phyloP scores from a whole-genome alignment of 768 basidiomycete species.

The Calvatia gigantea region DNA sequence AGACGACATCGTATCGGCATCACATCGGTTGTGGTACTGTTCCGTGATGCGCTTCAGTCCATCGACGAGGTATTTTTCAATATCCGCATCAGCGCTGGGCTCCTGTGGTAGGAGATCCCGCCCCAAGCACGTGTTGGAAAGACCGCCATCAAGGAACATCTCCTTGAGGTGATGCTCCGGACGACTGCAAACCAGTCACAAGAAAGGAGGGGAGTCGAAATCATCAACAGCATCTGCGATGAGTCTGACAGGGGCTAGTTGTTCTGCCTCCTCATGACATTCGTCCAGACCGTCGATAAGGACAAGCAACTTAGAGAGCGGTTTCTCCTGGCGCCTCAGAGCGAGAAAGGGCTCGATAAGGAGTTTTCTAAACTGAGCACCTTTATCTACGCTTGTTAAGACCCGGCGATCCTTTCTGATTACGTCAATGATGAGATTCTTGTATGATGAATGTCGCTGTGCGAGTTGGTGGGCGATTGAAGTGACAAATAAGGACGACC shows the following conservation, averaged over 20 bases:
- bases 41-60: neutral
- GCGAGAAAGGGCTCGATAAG: conserved; percentile 2
- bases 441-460: too few relatives aligned
- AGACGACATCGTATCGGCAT: neutral
- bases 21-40: neutral
- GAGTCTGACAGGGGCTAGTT: neutral
- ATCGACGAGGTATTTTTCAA: neutral
- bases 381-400: too few relatives aligned
- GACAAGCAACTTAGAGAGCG: neutral
- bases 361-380: conserved; percentile 5
- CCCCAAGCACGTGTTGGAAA: neutral
- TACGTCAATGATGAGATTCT: conserved; percentile 1
- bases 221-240: neutral
- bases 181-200: neutral
- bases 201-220: neutral
- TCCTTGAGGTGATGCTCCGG: neutral
- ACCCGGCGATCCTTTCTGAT: too few relatives aligned
- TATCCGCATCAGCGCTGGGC: neutral
- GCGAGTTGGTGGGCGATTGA: neutral
- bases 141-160: neutral
- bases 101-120: neutral
- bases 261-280: neutral
- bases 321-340: too few relatives aligned
- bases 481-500: too few relatives aligned
- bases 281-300: conserved; percentile 4